Percentiles rank a stretch among this genome's conserved stretches.
These are phyloP conservation scores for Neopestalotiopsis sp. DNA, from an alignment of 2,329 filamentous ascomycete genomes.

Conservation along the genomic window DNA sequence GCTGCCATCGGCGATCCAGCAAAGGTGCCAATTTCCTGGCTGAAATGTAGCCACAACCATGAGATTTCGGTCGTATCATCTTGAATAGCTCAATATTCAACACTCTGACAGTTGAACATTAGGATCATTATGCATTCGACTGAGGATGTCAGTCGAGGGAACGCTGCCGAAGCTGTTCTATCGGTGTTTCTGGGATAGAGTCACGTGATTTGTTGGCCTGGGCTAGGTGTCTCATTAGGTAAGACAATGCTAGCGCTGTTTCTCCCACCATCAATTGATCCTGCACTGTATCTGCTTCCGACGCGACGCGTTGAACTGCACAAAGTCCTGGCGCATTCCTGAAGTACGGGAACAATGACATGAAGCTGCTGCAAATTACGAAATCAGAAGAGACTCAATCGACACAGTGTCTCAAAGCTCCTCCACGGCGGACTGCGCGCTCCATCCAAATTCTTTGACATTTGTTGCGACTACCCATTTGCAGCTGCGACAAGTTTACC, in stretches of 20 bases:
- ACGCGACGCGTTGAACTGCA: conserved; percentile 8
- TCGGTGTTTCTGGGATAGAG: background rate
- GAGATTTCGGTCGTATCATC: background rate
- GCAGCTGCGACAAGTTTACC: background rate
- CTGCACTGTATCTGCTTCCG: background rate
- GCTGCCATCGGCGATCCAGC: background rate
- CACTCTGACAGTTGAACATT: too few relatives aligned
- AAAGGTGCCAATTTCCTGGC: background rate
- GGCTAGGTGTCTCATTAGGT: background rate
- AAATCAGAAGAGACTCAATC: background rate
- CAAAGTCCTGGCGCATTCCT: conserved; percentile 7
- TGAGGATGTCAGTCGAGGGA: background rate
- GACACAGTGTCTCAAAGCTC: background rate
- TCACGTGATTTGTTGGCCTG: background rate
- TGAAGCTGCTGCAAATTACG: background rate
- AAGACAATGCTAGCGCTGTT: background rate
- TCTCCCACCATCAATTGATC: background rate
- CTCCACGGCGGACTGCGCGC: background rate
- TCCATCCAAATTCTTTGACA: conserved; percentile 15
- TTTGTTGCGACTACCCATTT: background rate
- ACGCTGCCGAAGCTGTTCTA: background rate
- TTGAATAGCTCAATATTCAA: too few relatives aligned
- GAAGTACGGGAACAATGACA: conserved; percentile 5
- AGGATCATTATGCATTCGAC: background rate
- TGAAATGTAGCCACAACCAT: background rate